These are phyloP conservation scores for Suillus brevipes DNA, from an alignment of 768 basidiomycete species.

Conservation along the genomic window DNA sequence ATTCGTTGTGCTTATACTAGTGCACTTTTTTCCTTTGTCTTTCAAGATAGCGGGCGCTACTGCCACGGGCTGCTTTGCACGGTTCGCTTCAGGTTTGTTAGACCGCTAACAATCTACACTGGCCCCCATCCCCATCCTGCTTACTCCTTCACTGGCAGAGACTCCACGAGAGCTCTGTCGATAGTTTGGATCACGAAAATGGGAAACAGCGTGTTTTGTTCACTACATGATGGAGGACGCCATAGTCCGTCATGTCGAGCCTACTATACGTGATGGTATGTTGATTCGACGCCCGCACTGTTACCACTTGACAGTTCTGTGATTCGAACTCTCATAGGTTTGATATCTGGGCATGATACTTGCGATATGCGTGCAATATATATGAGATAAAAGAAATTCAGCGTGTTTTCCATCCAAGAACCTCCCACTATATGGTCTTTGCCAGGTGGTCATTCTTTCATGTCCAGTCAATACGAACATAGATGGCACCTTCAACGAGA, in stretches of 20 bases:
- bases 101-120: not conserved
- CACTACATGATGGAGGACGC: slow-evolving; percentile 8
- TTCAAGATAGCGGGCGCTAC: no score
- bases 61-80: no score
- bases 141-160: not conserved
- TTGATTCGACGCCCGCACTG: not conserved
- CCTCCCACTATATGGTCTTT: not conserved
- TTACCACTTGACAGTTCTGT: slow-evolving; percentile 4
- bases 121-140: not conserved
- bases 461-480: slow-evolving; percentile 20
- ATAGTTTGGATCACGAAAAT: no score
- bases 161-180: not conserved
- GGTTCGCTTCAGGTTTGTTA: not conserved
- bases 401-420: not conserved
- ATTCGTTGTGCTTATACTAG: no score
- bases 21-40: no score
- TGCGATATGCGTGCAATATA: not conserved
- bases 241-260: slow-evolving; percentile 11
- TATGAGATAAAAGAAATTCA: not conserved
- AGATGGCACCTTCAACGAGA: slow-evolving; percentile 18
- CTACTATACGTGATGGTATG: slow-evolving; percentile 21
- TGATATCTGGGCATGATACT: no score
- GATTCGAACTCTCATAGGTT: no score
- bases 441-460: not conserved
- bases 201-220: no score